A percentile compares a stretch with the other conserved stretches of the same genome.
These are phyloP conservation scores for Tubosaeta sp. DNA, from an alignment of 768 basidiomycete species.

Conservation along the genomic window DNA sequence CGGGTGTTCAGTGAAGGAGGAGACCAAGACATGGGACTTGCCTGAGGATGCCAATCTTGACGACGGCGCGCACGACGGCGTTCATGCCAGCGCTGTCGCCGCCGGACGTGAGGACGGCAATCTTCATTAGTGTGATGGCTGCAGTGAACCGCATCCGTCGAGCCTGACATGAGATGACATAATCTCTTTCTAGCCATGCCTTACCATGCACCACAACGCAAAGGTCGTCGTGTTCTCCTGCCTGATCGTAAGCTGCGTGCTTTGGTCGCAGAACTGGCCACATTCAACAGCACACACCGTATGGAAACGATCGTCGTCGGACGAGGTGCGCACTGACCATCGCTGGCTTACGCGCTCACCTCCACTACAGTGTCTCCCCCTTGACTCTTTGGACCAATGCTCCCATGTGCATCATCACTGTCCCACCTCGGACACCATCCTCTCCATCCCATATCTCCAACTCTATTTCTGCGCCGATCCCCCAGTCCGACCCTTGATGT, in stretches of 20 bases:
- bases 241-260: slow-evolving; percentile 53
- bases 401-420: slow-evolving; percentile 57
- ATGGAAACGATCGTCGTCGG: slow-evolving; percentile 8
- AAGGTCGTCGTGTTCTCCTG: slow-evolving; percentile 49
- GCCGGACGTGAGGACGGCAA: slow-evolving; percentile 92
- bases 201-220: slow-evolving; percentile 41
- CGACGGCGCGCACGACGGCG: slow-evolving; percentile 88
- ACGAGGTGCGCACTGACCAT: slow-evolving; percentile 5
- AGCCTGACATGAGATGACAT: too few relatives aligned
- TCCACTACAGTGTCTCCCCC: slow-evolving; percentile 57
- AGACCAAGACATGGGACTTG: slow-evolving; percentile 35
- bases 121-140: slow-evolving; percentile 53
- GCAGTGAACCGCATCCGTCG: too few relatives aligned
- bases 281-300: slow-evolving; percentile 1
- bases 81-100: slow-evolving; percentile 99
- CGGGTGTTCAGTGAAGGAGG: not conserved
- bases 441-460: slow-evolving; percentile 65
- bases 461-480: slow-evolving; percentile 65
- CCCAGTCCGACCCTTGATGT: slow-evolving; percentile 53
- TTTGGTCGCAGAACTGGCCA: slow-evolving; percentile 58
- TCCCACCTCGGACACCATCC: slow-evolving; percentile 54
- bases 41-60: slow-evolving; percentile 90
- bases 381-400: slow-evolving; percentile 56
- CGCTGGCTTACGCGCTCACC: not conserved
- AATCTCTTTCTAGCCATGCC: not conserved